Percentiles rank a stretch among this genome's conserved stretches.
Conservation (phyloP, 768 basidiomycete genomes). For the Leccinum sublutescens region DNA sequence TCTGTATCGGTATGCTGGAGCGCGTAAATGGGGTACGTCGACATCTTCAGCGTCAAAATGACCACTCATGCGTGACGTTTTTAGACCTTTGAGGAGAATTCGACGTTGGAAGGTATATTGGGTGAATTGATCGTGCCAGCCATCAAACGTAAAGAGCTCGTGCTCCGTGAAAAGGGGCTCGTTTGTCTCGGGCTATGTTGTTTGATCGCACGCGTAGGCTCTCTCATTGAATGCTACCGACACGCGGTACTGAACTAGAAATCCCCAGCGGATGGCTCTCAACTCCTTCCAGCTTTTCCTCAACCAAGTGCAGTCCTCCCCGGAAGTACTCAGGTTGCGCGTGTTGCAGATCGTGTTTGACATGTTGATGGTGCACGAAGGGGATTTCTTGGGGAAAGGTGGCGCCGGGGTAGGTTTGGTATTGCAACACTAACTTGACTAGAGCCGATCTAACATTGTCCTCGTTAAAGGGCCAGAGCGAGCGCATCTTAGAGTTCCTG, state of each 20-base stretch:
- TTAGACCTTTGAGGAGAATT: slow-evolving; percentile 63
- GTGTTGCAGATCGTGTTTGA: slow-evolving; percentile 86
- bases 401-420: slow-evolving; percentile 30
- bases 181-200: slow-evolving; percentile 70
- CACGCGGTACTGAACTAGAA: not conserved
- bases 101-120: slow-evolving; percentile 62
- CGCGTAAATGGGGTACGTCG: slow-evolving; percentile 75
- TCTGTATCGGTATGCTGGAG: slow-evolving; percentile 84
- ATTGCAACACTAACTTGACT: not conserved
- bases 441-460: not conserved
- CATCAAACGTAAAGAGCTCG: slow-evolving; percentile 81
- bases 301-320: slow-evolving; percentile 64
- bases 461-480: slow-evolving; percentile 32
- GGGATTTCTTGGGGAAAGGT: slow-evolving; percentile 53
- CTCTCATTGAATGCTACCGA: not conserved
- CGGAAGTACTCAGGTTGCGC: slow-evolving; percentile 62
- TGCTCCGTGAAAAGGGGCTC: slow-evolving; percentile 62
- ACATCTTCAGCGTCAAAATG: not conserved
- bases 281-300: slow-evolving; percentile 79
- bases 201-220: slow-evolving; percentile 57
- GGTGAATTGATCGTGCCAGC: slow-evolving; percentile 89
- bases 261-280: slow-evolving; percentile 29
- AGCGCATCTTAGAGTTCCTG: slow-evolving; percentile 68
- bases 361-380: slow-evolving; percentile 80
- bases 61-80: not conserved